A percentile compares a stretch with the other conserved stretches of the same genome.
These are phyloP conservation scores for Penicillium pulvis DNA, from an alignment of 495 filamentous ascomycete species.

Conservation along the genomic window DNA sequence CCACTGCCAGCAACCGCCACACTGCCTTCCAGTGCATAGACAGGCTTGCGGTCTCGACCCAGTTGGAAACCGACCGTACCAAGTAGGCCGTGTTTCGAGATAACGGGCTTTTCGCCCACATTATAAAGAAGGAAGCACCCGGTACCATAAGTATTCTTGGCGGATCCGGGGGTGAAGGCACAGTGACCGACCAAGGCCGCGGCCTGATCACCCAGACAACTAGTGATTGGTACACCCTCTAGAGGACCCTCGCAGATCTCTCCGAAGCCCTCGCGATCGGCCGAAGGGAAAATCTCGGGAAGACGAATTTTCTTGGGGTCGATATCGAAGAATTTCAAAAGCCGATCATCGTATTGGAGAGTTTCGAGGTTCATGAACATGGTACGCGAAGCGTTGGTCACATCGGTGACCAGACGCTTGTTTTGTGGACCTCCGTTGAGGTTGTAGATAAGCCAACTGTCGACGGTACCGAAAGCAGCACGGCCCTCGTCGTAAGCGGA, in stretches of 20 bases:
- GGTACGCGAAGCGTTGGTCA: constrained; percentile 89
- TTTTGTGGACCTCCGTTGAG: constrained; percentile 80
- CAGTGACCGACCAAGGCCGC: constrained; percentile 90
- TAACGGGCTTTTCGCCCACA: constrained; percentile 85
- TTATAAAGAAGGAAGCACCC: constrained; percentile 96
- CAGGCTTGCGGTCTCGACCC: constrained; percentile 63
- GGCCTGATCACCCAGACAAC: constrained; percentile 91
- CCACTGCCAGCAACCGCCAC: constrained; percentile 90
- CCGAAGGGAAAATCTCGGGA: constrained; percentile 85
- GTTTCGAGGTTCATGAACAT: constrained; percentile 97
- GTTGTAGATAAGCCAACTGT: constrained; percentile 89
- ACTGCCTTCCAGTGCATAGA: constrained; percentile 91
- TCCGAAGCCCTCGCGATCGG: constrained; percentile 76
- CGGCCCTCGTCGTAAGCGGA: constrained; percentile 78
- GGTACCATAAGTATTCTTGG: constrained; percentile 97
- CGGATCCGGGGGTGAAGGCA: constrained; percentile 80
- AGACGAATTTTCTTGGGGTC: constrained; percentile 74
- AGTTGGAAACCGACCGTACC: constrained; percentile 84
- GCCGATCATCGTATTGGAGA: constrained; percentile 78
- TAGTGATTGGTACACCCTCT: constrained; percentile 76
- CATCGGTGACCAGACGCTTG: constrained; percentile 78
- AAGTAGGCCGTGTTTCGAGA: constrained; percentile 85
- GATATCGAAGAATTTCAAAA: constrained; percentile 82
- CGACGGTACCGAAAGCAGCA: constrained; percentile 89
- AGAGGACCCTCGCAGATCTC: constrained; percentile 65